These are phyloP conservation scores for Rhodotorula mucilaginosa DNA, from an alignment of 1,284 basidiomycete genomes.

Conservation along the genomic window DNA sequence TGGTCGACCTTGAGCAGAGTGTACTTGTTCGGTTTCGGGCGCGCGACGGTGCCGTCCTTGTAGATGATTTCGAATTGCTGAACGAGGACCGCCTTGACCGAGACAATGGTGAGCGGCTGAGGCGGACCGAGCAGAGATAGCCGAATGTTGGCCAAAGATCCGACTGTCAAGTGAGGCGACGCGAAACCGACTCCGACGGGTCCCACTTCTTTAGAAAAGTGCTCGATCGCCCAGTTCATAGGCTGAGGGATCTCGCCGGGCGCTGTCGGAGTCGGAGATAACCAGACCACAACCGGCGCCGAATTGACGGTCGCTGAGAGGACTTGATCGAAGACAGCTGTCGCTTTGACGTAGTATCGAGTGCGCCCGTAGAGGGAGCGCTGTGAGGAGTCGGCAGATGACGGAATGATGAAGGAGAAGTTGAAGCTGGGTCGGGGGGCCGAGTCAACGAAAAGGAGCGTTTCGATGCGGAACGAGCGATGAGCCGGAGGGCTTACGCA, in stretches of 20 bases:
- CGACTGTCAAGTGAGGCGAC: conserved; percentile 36
- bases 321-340: conserved; percentile 14
- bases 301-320: conserved; percentile 3
- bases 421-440: conserved; percentile 20
- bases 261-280: conserved; percentile 24
- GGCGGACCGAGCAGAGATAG: conserved; percentile 29
- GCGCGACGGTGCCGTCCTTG: conserved; percentile 3
- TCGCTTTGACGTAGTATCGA: conserved; percentile 37
- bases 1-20: conserved; percentile 25
- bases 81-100: conserved; percentile 17
- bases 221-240: conserved; percentile 22
- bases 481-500: conserved; percentile 4
- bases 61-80: conserved; percentile 30
- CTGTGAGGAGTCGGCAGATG: conserved; percentile 25
- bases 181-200: conserved; percentile 32
- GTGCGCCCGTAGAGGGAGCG: conserved; percentile 22
- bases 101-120: conserved; percentile 5
- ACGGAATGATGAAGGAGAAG: conserved; percentile 37
- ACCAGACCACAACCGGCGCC: conserved; percentile 14
- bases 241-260: conserved; percentile 29
- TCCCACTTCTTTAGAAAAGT: conserved; percentile 32
- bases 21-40: conserved; percentile 6
- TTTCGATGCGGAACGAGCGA: background rate
- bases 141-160: conserved; percentile 22
- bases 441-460: background rate